phyloP scores from a whole-genome alignment of 371 early-diverging fungal genomes.

The Capillidium rhysosporum region DNA sequence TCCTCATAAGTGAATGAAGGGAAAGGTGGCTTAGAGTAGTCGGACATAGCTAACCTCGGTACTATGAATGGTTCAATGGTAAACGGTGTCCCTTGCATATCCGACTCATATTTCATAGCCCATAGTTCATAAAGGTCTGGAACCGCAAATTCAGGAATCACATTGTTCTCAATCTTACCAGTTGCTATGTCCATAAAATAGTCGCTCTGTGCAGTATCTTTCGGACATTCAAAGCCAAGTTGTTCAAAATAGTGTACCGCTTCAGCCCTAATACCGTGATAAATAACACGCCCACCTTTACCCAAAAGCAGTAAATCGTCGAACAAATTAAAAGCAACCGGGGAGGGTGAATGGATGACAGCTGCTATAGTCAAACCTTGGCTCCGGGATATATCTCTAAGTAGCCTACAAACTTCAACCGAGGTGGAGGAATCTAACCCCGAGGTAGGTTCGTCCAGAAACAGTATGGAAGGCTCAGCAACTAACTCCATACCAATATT shows the following conservation, averaged over 20 bases:
- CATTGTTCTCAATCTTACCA: slow-evolving; percentile 10
- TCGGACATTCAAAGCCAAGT: slow-evolving; percentile 33
- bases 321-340: slow-evolving; percentile 32
- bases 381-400: slow-evolving; percentile 27
- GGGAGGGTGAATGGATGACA: slow-evolving; percentile 56
- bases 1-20: background rate
- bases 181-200: slow-evolving; percentile 26
- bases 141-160: background rate
- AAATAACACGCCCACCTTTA: slow-evolving; percentile 37
- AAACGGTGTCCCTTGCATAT: background rate
- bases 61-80: background rate
- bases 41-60: background rate
- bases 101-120: background rate
- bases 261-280: slow-evolving; percentile 26
- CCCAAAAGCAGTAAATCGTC: slow-evolving; percentile 47
- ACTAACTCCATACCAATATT: slow-evolving; percentile 69
- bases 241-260: slow-evolving; percentile 24
- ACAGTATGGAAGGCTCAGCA: slow-evolving; percentile 67
- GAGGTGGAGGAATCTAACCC: slow-evolving; percentile 61
- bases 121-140: slow-evolving; percentile 1
- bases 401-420: slow-evolving; percentile 33
- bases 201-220: slow-evolving; percentile 30
- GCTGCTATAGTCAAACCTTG: slow-evolving; percentile 41
- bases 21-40: background rate
- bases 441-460: slow-evolving; percentile 87